Evolutionary conservation across 1,284 basidiomycete species (phyloP), one percentile per base, ranked within the genome.

Genomic region (Cryptococcus depauperatus): DNA sequence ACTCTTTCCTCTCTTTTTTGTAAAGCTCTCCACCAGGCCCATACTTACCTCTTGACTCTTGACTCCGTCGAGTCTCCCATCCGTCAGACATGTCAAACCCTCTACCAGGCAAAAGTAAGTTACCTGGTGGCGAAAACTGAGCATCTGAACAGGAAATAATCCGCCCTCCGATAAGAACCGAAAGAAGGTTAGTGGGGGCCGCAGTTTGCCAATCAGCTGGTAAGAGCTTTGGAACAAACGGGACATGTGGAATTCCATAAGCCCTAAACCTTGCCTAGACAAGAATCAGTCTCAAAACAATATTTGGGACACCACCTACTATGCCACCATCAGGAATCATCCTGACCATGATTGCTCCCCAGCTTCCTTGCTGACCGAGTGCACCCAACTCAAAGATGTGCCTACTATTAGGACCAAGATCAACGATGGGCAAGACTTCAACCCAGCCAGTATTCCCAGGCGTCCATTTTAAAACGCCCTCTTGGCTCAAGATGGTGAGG

Each of bases 291-390:
- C 47, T 3, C 4, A n/a, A 30, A 29, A 13, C 16, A 14, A 10
- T 8, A 21, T 35, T 29, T 26, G 37, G 28, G 10, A 49, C 7
- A 14, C 38, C 35, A 73, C 85, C 89, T n/a, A n/a, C n/a, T 63
- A 89, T 87, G 2, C 93, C 93, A 37, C 93, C 95, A 65, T 98
- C 93, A 1, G 93, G 93, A 68, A 91, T 90, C 82, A 95, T 93
- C 59, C 85, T 84, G 34, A 97, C 78, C 71, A 89, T 95, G 54
- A 97, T 80, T 63, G 86, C 88, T 53, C 84, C 92, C 57, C 80
- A 77, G 19, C 66, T 73, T 3, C 73, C 68, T 4, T 69, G 39
- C 1, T 80, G 77, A 3, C 77, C 69, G 35, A 46, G 42, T 6
- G 38, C 23, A 13, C 47, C 51, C 13, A 68, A 51, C 50, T 78